Conservation (phyloP, 1,284 basidiomycete species). For the Pisolithus thermaeus region DNA sequence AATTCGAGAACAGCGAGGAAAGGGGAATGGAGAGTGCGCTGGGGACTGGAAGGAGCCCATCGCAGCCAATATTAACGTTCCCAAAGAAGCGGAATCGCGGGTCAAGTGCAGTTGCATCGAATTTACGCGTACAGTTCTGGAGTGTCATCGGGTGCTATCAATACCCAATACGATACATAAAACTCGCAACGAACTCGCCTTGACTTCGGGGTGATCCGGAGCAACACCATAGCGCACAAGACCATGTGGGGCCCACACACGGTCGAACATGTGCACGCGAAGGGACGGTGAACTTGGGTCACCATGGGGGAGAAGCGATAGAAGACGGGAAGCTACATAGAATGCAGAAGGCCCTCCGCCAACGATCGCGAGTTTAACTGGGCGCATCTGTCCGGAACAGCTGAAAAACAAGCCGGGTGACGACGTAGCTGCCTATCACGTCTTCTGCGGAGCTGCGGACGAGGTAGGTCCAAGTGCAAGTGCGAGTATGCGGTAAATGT, state of each 20-base stretch:
- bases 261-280: conserved; percentile 86
- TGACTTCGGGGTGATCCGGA: conserved; percentile 98
- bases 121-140: conserved; percentile 96
- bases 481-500: no score
- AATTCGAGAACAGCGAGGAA: conserved; percentile 53
- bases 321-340: conserved; percentile 83
- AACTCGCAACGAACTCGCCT: conserved; percentile 49
- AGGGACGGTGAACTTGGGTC: conserved; percentile 37
- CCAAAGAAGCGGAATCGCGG: conserved; percentile 86
- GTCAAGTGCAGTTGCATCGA: conserved; percentile 73
- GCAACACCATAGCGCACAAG: conserved; percentile 96
- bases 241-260: conserved; percentile 92
- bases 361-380: conserved; percentile 70
- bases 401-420: not conserved
- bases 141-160: conserved; percentile 7
- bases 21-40: conserved; percentile 55
- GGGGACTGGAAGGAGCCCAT: conserved; percentile 32
- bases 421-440: no score
- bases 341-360: conserved; percentile 94
- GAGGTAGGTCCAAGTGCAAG: not conserved
- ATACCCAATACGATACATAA: not conserved
- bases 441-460: not conserved
- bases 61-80: conserved; percentile 72
- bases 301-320: conserved; percentile 53
- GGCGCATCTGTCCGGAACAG: not conserved